phyloP scores from a whole-genome alignment of 2,329 filamentous ascomycete species.

The Sphaerulina populicola region DNA sequence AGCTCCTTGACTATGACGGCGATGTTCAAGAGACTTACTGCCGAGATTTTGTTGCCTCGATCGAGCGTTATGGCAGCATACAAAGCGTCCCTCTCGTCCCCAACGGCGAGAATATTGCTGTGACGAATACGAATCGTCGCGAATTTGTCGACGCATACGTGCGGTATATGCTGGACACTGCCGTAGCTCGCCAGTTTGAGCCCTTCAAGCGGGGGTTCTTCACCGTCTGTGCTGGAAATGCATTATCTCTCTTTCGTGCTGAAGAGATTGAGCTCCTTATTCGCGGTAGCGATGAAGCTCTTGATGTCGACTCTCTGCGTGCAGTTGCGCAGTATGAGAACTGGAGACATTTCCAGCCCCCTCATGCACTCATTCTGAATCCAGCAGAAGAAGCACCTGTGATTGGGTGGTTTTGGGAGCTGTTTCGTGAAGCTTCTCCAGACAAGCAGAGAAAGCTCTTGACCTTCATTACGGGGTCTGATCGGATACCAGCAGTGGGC shows the following conservation, averaged over 20 bases:
- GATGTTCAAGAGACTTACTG: constrained; percentile 74
- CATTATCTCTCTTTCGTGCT: constrained; percentile 74
- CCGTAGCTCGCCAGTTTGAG: constrained; percentile 75
- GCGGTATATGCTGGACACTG: constrained; percentile 66
- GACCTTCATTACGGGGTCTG: constrained; percentile 81
- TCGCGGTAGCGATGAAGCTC: constrained; percentile 70
- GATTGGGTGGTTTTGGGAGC: constrained; percentile 81
- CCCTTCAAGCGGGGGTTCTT: constrained; percentile 93
- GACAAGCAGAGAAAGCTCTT: constrained; percentile 68
- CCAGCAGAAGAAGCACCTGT: constrained; percentile 56
- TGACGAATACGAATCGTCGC: constrained; percentile 74
- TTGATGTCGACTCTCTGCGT: constrained; percentile 68
- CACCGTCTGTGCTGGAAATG: constrained; percentile 82
- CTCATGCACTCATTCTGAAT: constrained; percentile 23
- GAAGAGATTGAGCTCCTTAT: constrained; percentile 88
- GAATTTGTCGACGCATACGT: constrained; percentile 86
- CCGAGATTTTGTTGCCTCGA: constrained; percentile 69
- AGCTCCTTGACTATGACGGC: constrained; percentile 73
- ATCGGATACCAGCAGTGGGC: constrained; percentile 82
- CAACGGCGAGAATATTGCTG: constrained; percentile 62
- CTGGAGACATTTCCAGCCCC: constrained; percentile 49
- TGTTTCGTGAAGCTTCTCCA: constrained; percentile 58
- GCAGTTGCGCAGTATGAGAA: constrained; percentile 75
- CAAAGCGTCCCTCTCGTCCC: constrained; percentile 62
- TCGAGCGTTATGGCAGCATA: constrained; percentile 66